Evolutionary conservation across 345 rosid species (phyloP).

Genomic region (Turnera subulata): DNA sequence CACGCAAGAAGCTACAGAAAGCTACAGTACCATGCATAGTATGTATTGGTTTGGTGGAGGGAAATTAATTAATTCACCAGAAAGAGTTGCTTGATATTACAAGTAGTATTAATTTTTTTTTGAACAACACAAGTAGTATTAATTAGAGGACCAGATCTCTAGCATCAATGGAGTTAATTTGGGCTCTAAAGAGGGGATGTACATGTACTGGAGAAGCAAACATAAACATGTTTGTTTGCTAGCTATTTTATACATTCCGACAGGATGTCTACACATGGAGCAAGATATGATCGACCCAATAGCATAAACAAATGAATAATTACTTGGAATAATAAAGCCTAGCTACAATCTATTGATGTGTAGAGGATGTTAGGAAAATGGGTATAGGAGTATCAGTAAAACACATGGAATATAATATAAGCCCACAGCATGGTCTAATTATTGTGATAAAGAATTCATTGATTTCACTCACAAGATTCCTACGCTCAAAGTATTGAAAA

Average conservation of each 20-base stretch:
- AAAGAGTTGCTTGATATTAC: too few species aligned
- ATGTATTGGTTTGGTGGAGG: too few species aligned
- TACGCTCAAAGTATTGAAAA: slow-evolving; percentile 14
- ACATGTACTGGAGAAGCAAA: too few species aligned
- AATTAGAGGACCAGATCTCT: too few species aligned
- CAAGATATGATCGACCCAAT: too few species aligned
- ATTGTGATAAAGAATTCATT: slow-evolving; percentile 26
- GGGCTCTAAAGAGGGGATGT: neutral
- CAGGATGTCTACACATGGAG: too few species aligned
- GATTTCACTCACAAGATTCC: slow-evolving; percentile 14
- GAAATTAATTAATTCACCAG: too few species aligned
- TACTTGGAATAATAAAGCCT: neutral
- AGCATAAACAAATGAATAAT: neutral
- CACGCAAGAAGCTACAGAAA: slow-evolving; percentile 11
- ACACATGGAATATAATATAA: neutral
- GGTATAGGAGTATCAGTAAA: neutral
- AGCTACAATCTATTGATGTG: neutral
- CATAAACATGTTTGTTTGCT: too few species aligned
- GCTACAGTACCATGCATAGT: slow-evolving; percentile 28
- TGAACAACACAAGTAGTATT: too few species aligned
- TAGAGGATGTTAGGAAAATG: neutral
- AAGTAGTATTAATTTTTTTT: too few species aligned
- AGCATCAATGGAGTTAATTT: neutral
- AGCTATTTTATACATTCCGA: too few species aligned
- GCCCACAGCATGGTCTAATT: slow-evolving; percentile 31